A percentile compares a stretch with the other conserved stretches of the same genome.
Evolutionary conservation across 1,139 yeast species (phyloP).

Genomic region (Groenewaldozyma sp.): DNA sequence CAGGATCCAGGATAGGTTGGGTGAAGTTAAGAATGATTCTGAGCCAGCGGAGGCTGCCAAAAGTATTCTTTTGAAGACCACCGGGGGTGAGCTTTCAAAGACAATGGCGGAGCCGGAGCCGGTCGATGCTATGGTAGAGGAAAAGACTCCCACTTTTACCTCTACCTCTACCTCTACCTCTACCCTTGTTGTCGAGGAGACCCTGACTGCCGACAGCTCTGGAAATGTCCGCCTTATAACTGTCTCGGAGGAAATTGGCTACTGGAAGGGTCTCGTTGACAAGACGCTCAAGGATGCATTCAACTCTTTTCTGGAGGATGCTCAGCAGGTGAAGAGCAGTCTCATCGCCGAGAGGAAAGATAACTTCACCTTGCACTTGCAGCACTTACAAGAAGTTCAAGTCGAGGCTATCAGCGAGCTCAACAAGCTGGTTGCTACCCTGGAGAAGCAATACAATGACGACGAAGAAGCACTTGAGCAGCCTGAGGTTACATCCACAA

Average conservation of each 20-base stretch:
- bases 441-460: slow-evolving; percentile 2
- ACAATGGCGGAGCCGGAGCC: too few species aligned
- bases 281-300: slow-evolving; percentile 25
- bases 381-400: slow-evolving; percentile 17
- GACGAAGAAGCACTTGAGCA: slow-evolving; percentile 12
- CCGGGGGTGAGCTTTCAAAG: too few species aligned
- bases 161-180: background rate
- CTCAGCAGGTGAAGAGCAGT: slow-evolving; percentile 22
- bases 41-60: too few species aligned
- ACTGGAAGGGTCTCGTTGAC: slow-evolving; percentile 25
- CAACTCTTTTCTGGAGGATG: slow-evolving; percentile 25
- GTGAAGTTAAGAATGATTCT: background rate
- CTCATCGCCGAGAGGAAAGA: slow-evolving; percentile 18
- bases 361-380: slow-evolving; percentile 21
- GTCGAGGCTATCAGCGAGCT: slow-evolving; percentile 15
- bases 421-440: slow-evolving; percentile 12
- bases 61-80: too few species aligned
- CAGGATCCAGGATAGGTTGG: slow-evolving; percentile 19
- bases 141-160: background rate
- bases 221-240: background rate
- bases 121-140: too few species aligned
- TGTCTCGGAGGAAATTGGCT: slow-evolving; percentile 9
- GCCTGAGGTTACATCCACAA: slow-evolving; percentile 14
- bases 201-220: background rate
- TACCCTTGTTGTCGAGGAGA: background rate